Conservation (phyloP, 805 yeast species). For the Lipomyces starkeyi region DNA sequence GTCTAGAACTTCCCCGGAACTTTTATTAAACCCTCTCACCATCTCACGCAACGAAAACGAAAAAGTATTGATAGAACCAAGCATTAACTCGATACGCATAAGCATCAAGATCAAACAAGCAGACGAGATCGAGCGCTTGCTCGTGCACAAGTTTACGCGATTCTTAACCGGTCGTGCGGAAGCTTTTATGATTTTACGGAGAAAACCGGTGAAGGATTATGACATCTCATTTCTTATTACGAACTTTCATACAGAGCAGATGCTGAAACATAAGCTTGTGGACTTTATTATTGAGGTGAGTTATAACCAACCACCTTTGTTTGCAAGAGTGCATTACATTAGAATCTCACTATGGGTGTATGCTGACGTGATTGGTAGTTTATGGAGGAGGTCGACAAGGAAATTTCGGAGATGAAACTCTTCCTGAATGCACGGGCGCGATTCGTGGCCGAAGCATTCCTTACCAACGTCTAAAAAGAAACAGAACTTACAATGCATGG, state of each 20-base stretch:
- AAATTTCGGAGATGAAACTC: slow-evolving; percentile 96
- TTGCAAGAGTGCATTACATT: not conserved
- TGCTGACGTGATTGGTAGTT: slow-evolving; percentile 50
- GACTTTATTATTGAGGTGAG: slow-evolving; percentile 85
- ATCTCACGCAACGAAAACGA: slow-evolving; percentile 94
- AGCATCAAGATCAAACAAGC: slow-evolving; percentile 95
- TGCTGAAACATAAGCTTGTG: slow-evolving; percentile 93
- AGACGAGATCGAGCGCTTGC: slow-evolving; percentile 92
- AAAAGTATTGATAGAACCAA: slow-evolving; percentile 88
- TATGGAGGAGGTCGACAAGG: slow-evolving; percentile 99
- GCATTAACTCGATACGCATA: slow-evolving; percentile 89
- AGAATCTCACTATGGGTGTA: slow-evolving; percentile 2
- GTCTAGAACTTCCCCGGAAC: slow-evolving; percentile 72
- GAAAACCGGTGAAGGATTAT: slow-evolving; percentile 88
- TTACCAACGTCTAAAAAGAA: slow-evolving; percentile 52
- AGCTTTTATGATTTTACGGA: slow-evolving; percentile 86
- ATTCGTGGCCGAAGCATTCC: slow-evolving; percentile 94
- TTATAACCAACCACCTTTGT: not conserved
- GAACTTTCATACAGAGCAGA: slow-evolving; percentile 91
- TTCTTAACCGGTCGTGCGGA: slow-evolving; percentile 96
- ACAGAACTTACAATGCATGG: not conserved
- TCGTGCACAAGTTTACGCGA: slow-evolving; percentile 93
- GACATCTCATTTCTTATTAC: slow-evolving; percentile 93
- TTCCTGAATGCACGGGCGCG: slow-evolving; percentile 97
- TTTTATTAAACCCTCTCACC: slow-evolving; percentile 84